These are phyloP conservation scores for Crucibulum laeve DNA, from an alignment of 768 basidiomycete genomes.

Conservation along the genomic window DNA sequence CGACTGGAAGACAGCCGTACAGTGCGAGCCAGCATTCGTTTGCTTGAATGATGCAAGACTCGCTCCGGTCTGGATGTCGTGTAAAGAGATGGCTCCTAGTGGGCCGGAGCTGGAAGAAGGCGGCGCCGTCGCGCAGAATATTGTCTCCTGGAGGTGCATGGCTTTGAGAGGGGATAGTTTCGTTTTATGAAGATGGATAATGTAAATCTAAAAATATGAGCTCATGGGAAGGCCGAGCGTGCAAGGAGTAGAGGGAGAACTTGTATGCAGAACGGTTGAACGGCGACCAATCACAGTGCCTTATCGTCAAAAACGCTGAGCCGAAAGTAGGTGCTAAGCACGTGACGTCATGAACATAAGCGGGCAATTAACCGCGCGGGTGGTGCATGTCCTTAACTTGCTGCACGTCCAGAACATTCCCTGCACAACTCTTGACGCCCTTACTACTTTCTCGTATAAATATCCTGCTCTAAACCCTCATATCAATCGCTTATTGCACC, in stretches of 20 bases:
- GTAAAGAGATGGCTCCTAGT: slow-evolving; percentile 68
- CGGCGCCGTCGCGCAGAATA: slow-evolving; percentile 61
- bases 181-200: too few species aligned
- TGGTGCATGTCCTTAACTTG: slow-evolving; percentile 22
- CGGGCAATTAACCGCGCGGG: slow-evolving; percentile 12
- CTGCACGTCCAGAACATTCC: slow-evolving; percentile 28
- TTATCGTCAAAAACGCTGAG: background rate
- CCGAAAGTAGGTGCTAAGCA: slow-evolving; percentile 1
- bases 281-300: too few species aligned
- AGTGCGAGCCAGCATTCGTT: slow-evolving; percentile 59
- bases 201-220: too few species aligned
- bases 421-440: background rate
- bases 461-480: slow-evolving; percentile 9
- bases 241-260: too few species aligned
- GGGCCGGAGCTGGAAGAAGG: slow-evolving; percentile 39
- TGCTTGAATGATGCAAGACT: slow-evolving; percentile 88
- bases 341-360: slow-evolving; percentile 2
- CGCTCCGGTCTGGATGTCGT: slow-evolving; percentile 78
- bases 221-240: too few species aligned
- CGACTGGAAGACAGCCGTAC: slow-evolving; percentile 66
- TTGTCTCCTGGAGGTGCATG: slow-evolving; percentile 67
- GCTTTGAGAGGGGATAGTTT: too few species aligned
- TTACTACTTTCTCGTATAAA: background rate
- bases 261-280: too few species aligned
- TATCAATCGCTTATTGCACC: slow-evolving; percentile 2